Conservation (phyloP, 2,329 filamentous ascomycete genomes). For the Penicillium sp. region DNA sequence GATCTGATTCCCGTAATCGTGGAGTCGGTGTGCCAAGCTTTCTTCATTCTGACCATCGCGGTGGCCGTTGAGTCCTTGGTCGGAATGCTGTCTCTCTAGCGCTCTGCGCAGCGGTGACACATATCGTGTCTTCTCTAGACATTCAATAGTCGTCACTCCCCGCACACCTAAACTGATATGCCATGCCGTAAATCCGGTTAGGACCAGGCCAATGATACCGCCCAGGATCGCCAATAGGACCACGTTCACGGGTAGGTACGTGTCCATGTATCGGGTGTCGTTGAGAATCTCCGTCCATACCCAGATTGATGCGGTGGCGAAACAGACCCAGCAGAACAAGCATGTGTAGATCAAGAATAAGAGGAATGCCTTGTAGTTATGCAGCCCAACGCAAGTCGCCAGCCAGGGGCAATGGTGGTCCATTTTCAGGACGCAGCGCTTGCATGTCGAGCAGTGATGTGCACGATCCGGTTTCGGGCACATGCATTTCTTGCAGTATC, state of each 20-base stretch:
- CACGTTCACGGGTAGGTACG: conserved; percentile 84
- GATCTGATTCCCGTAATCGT: conserved; percentile 71
- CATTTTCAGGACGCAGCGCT: conserved; percentile 97
- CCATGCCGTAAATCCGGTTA: conserved; percentile 89
- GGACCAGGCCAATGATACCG: conserved; percentile 87
- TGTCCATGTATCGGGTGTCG: conserved; percentile 72
- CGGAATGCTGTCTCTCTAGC: conserved; percentile 66
- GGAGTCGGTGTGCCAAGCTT: conserved; percentile 50
- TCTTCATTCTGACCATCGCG: conserved; percentile 36
- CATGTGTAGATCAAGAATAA: conserved; percentile 90
- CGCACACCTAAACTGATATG: conserved; percentile 79
- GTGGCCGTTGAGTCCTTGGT: conserved; percentile 45
- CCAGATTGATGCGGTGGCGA: conserved; percentile 78
- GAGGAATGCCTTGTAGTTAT: conserved; percentile 94
- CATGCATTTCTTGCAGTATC: conserved; percentile 98
- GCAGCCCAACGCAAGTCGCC: conserved; percentile 89
- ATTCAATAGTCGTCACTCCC: conserved; percentile 94
- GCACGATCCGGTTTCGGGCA: conserved; percentile 91
- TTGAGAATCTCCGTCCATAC: conserved; percentile 81
- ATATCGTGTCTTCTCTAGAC: conserved; percentile 93
- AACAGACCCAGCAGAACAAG: conserved; percentile 80
- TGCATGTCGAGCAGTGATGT: conserved; percentile 95
- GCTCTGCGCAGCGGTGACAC: conserved; percentile 76
- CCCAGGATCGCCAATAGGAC: conserved; percentile 84
- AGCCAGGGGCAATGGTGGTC: conserved; percentile 99